These are phyloP conservation scores for Diaporthe sp. DNA, from an alignment of 2,329 filamentous ascomycete genomes.

Conservation along the genomic window DNA sequence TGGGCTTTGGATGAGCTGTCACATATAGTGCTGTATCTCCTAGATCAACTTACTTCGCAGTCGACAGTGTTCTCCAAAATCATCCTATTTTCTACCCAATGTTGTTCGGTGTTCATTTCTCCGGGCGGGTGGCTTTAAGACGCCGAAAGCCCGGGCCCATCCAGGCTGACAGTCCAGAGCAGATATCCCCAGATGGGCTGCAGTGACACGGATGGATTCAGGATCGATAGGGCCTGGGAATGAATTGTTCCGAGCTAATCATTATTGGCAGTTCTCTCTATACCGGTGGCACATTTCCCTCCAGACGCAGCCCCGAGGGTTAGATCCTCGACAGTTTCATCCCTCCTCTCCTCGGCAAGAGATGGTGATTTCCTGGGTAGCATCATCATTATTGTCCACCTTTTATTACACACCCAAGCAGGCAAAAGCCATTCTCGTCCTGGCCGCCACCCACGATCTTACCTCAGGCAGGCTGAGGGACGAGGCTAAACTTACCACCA, in stretches of 20 bases:
- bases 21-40: no score
- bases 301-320: neutral
- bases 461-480: conserved; percentile 43
- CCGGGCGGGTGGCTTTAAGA: neutral
- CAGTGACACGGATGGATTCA: neutral
- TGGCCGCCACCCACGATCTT: neutral
- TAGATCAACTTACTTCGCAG: neutral
- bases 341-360: conserved; percentile 14
- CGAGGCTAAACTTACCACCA: conserved; percentile 56
- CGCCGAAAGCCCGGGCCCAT: conserved; percentile 5
- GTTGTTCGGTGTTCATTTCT: neutral
- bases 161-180: neutral
- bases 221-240: neutral
- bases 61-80: neutral
- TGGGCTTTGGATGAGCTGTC: neutral
- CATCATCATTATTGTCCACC: conserved; percentile 30
- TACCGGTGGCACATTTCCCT: neutral
- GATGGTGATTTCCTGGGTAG: conserved; percentile 10
- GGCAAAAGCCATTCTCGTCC: neutral
- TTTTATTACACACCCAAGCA: neutral
- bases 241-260: neutral
- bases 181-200: neutral
- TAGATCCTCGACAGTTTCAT: neutral
- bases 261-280: neutral
- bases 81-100: neutral